Base-by-base conservation (phyloP, 371 early-diverging fungal species). In the Chytridium lagenaria region DNA sequence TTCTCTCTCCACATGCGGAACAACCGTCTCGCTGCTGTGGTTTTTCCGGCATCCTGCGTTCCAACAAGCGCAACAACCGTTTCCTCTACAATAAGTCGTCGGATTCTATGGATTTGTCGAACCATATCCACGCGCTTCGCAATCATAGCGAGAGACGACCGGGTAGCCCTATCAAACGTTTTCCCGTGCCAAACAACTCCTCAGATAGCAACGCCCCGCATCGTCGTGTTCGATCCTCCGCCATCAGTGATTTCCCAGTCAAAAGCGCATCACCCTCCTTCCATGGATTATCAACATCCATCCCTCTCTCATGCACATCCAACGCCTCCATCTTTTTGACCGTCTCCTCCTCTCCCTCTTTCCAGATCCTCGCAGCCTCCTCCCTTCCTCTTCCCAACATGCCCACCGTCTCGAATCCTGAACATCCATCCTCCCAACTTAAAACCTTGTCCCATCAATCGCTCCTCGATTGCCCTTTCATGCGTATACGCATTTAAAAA, bases 41-140 rank as follows among this genome's bases (percentile, higher is more conserved):
- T 75, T 55, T 75, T 75, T n/a, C 75, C 75, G 3, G 70, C 67
- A 39, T 75, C 75, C 36, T 75, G 75, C 2, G 75, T 75, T 34
- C 75, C 75, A 15, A 75, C 75, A 30, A 75, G 63, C 2, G 75
- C 75, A 38, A 75, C 75, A 3, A 75, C 75, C 28, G 75, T 75
- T 37, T 75, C 75, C 50, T 75, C 75, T 3, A 75, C 75, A 59
- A 75, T 75, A 16, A 75, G 59, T 31, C 65, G 63, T 10, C 75
- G 70, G 15, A 75, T 65, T 10, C 70, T 33, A 55, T 75, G 70
- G 31, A 75, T 59, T 50, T 75, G 75, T 5, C 75, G 70, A 0
- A 75, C 75, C 75, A 75, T 75, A 3, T 75, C 75, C 0, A 75
- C 64, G 34, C 75, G 52, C 39, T 65, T 69, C 22, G 75, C 70